Conservation (phyloP, 2,329 filamentous ascomycete species). For the Graphilbum fragrans region DNA sequence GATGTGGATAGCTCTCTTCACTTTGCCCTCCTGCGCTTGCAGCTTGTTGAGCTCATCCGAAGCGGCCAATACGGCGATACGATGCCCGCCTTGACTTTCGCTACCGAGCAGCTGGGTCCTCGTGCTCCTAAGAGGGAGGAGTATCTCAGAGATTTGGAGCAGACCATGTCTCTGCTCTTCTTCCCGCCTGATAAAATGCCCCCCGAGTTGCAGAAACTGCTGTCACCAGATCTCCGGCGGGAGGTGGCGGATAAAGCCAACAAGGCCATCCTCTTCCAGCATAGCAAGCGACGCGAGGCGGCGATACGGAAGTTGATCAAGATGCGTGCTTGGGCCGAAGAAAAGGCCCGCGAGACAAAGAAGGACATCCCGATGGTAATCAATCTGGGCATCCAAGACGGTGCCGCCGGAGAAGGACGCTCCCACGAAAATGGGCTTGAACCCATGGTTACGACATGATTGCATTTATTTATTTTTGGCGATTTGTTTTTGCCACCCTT, state of each 20-base stretch:
- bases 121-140: conserved; percentile 69
- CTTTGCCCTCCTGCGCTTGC: conserved; percentile 79
- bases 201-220: conserved; percentile 60
- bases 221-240: conserved; percentile 68
- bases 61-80: conserved; percentile 66
- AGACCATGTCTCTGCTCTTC: conserved; percentile 84
- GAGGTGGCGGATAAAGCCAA: conserved; percentile 85
- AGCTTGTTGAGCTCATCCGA: conserved; percentile 88
- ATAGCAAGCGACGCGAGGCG: conserved; percentile 64
- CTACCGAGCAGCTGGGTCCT: conserved; percentile 75
- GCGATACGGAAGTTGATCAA: conserved; percentile 72
- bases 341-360: conserved; percentile 35
- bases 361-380: conserved; percentile 27
- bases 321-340: conserved; percentile 77
- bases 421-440: conserved; percentile 31
- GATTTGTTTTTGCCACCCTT: not conserved
- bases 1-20: conserved; percentile 75
- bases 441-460: conserved; percentile 39
- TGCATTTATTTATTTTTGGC: not conserved
- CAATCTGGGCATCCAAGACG: conserved; percentile 24
- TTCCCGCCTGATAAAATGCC: conserved; percentile 74
- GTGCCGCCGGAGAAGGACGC: conserved; percentile 19
- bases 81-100: conserved; percentile 70
- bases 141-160: conserved; percentile 79
- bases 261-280: conserved; percentile 66